Evolutionary conservation across 2,329 filamentous ascomycete genomes (phyloP).

Genomic region (Cadophora sp.): DNA sequence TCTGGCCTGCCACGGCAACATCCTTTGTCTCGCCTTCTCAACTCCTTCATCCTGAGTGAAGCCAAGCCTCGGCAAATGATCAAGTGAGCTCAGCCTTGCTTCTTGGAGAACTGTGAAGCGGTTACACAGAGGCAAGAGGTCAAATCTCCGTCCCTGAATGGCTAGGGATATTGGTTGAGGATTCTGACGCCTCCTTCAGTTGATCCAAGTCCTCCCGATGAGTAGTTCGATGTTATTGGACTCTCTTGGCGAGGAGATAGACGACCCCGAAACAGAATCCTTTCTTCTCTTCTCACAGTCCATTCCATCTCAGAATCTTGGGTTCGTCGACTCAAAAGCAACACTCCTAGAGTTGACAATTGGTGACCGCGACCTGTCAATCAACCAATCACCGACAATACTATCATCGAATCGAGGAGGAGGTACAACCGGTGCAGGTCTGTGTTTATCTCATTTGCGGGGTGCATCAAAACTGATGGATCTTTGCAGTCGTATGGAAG

Average conservation of each 20-base stretch:
- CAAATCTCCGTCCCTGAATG: conserved; percentile 7
- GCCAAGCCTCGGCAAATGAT: conserved; percentile 19
- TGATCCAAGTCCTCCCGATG: conserved; percentile 33
- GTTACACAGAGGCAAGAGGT: not conserved
- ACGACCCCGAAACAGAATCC: conserved; percentile 74
- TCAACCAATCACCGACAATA: conserved; percentile 84
- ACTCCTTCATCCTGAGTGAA: not conserved
- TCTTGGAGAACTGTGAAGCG: not conserved
- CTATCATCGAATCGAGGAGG: conserved; percentile 77
- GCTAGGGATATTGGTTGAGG: not conserved
- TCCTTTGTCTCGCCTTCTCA: conserved; percentile 12
- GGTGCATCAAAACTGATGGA: conserved; percentile 22
- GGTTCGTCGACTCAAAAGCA: conserved; percentile 80
- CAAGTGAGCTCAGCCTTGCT: conserved; percentile 19
- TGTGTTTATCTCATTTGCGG: conserved; percentile 21
- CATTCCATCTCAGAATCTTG: conserved; percentile 78
- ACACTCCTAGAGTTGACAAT: conserved; percentile 71
- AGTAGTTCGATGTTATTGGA: conserved; percentile 47
- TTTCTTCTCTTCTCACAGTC: conserved; percentile 84
- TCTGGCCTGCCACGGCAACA: conserved; percentile 6
- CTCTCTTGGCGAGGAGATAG: conserved; percentile 57
- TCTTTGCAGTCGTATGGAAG: conserved; percentile 79
- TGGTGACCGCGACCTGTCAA: conserved; percentile 71
- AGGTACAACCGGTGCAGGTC: conserved; percentile 77
- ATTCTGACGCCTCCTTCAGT: conserved; percentile 17